These are phyloP conservation scores for Dothidotthia symphoricarpi DNA, from an alignment of 2,329 filamentous ascomycete species.

Conservation along the genomic window DNA sequence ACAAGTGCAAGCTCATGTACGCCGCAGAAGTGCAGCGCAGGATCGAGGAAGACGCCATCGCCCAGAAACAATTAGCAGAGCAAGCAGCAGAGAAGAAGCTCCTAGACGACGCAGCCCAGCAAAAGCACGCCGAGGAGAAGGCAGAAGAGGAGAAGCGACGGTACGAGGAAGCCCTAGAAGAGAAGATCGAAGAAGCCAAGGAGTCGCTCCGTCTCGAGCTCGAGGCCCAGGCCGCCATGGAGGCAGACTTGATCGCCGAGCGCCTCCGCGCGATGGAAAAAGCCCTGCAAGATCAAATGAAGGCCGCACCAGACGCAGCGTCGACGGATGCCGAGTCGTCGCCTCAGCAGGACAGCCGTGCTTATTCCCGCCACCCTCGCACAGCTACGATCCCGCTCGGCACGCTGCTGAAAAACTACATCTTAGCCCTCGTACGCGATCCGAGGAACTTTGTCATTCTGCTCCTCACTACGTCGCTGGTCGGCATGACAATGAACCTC, in stretches of 20 bases:
- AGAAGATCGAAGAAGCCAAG: constrained; percentile 35
- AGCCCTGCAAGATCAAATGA: constrained; percentile 22
- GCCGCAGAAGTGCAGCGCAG: constrained; percentile 33
- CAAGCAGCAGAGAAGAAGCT: constrained; percentile 26
- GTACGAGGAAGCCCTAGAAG: constrained; percentile 27
- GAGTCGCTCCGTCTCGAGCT: constrained; percentile 34
- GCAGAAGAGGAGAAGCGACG: constrained; percentile 26
- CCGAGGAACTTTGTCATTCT: constrained; percentile 54
- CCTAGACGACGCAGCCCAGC: constrained; percentile 26
- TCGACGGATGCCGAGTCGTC: constrained; percentile 7
- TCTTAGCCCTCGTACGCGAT: constrained; percentile 53
- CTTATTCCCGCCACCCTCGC: constrained; percentile 9
- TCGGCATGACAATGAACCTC: constrained; percentile 41
- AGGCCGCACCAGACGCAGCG: constrained; percentile 7
- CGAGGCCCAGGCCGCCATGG: constrained; percentile 29
- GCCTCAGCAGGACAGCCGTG: not conserved
- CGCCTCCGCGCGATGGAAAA: constrained; percentile 32
- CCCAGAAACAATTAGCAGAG: constrained; percentile 28
- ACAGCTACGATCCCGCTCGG: constrained; percentile 51
- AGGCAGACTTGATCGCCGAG: constrained; percentile 30
- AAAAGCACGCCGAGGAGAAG: constrained; percentile 29
- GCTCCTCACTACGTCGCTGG: constrained; percentile 46
- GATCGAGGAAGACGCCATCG: constrained; percentile 33
- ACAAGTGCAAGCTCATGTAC: constrained; percentile 30
- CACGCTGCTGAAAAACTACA: constrained; percentile 54